A percentile compares a stretch with the other conserved stretches of the same genome.
These are phyloP conservation scores for Colletotrichum magnum DNA, from an alignment of 2,329 filamentous ascomycete species.

Conservation along the genomic window DNA sequence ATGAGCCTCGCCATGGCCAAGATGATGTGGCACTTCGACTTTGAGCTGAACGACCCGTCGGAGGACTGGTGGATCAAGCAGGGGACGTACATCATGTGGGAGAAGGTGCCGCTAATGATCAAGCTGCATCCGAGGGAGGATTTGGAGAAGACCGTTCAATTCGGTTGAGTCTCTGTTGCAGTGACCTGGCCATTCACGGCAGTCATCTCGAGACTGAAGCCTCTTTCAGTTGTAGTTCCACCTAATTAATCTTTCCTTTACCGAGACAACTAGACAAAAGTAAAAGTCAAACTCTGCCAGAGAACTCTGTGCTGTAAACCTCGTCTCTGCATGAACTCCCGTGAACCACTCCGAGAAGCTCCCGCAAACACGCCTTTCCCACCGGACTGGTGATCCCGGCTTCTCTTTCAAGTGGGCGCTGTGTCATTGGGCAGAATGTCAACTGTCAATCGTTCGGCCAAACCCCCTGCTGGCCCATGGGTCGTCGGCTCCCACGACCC, in stretches of 20 bases:
- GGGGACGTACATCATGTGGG: slow-evolving; percentile 24
- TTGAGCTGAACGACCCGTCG: slow-evolving; percentile 52
- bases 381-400: neutral
- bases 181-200: neutral
- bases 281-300: neutral
- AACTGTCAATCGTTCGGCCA: neutral
- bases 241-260: neutral
- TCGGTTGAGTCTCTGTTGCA: neutral
- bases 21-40: slow-evolving; percentile 62
- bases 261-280: neutral
- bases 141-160: neutral
- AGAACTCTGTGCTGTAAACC: neutral
- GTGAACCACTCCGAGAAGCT: neutral
- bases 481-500: neutral
- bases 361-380: neutral
- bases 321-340: neutral
- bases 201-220: neutral
- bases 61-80: slow-evolving; percentile 50
- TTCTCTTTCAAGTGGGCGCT: neutral
- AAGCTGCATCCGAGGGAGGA: slow-evolving; percentile 1
- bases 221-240: neutral
- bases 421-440: neutral
- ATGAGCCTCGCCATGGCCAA: slow-evolving; percentile 62
- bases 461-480: neutral
- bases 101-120: slow-evolving; percentile 25